These are phyloP conservation scores for Phytophthora chlamydospora DNA, from an alignment of 352 stramenopile genomes.

Conservation along the genomic window DNA sequence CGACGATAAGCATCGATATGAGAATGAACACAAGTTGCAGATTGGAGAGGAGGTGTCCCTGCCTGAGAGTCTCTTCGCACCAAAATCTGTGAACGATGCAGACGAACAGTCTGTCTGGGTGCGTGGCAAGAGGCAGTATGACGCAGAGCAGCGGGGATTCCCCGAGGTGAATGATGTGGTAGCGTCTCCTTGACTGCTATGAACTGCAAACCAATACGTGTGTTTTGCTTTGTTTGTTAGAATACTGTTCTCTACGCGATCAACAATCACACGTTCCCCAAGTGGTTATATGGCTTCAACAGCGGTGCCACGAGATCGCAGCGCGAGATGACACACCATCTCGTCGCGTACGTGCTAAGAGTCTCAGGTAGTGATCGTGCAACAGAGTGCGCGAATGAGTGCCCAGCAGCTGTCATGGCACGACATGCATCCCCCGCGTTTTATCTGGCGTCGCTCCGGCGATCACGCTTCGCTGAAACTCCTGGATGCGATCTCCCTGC, in stretches of 20 bases:
- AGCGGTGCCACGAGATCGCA: conserved; percentile 38
- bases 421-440: conserved; percentile 28
- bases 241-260: conserved; percentile 37
- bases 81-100: neutral
- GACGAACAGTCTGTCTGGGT: neutral
- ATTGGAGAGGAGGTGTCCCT: neutral
- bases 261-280: conserved; percentile 39
- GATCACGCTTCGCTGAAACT: conserved; percentile 2
- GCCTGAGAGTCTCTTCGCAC: neutral
- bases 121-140: neutral
- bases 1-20: neutral
- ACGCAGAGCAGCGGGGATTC: neutral
- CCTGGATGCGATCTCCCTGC: neutral
- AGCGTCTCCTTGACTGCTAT: neutral
- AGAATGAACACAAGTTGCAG: neutral
- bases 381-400: too few species aligned
- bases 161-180: neutral
- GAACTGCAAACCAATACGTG: neutral
- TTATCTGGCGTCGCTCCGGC: conserved; percentile 30
- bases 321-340: conserved; percentile 33
- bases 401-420: conserved; percentile 14
- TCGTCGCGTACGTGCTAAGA: conserved; percentile 32
- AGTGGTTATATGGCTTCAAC: conserved; percentile 43
- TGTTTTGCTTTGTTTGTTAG: conserved; percentile 6
- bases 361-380: neutral